Evolutionary conservation across 2,329 filamentous ascomycete species (phyloP), one percentile per base, ranked within the genome.

Genomic region (Apiospora kogelbergensis): DNA sequence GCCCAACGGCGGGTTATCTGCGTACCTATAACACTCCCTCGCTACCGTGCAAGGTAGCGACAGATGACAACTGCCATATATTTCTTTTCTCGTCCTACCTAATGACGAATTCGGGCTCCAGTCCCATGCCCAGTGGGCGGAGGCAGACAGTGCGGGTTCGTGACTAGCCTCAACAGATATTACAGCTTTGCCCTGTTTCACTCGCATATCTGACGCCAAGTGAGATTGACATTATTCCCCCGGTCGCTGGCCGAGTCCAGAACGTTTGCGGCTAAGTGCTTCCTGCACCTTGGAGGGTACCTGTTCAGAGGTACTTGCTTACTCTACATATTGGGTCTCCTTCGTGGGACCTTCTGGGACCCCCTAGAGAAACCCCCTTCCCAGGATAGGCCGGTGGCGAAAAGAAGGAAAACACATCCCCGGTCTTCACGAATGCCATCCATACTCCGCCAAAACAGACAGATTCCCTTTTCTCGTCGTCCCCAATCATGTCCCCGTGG

Each of bases 221-320:
- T 71, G 71, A 70, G 71, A 70, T 68, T 68, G 71, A 68, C 68
- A 71, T 67, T 70, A 63, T 66, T 69, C 70, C 72, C 64, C 73
- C 70, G 69, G 72, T 65, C 67, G 48, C 17, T 70, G 75, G 75
- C 67, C 75, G 69, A 70, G 76, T 73, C 76, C 71, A 77, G 76
- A 77, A 70, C 73, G 40, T 76, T 75, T 78, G 76, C 77, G 76
- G 76, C 76, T 77, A 76, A 73, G 75, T 69, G 63, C 24, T 33
- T 44, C 22, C 37, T 44, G 63, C 37, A n/a, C n/a, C 20, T 22
- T 42, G 13, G 63, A 33, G 37, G n/a, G 63, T 65, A 67, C 68
- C 42, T 64, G 67, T 63, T 22, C 70, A 67, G 69, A 66, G 66
- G 46, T 71, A 72, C 72, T 76, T 60, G 22, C 53, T 60, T n/a